phyloP scores from a whole-genome alignment of 768 basidiomycete genomes.

The Suillus subalutaceus region DNA sequence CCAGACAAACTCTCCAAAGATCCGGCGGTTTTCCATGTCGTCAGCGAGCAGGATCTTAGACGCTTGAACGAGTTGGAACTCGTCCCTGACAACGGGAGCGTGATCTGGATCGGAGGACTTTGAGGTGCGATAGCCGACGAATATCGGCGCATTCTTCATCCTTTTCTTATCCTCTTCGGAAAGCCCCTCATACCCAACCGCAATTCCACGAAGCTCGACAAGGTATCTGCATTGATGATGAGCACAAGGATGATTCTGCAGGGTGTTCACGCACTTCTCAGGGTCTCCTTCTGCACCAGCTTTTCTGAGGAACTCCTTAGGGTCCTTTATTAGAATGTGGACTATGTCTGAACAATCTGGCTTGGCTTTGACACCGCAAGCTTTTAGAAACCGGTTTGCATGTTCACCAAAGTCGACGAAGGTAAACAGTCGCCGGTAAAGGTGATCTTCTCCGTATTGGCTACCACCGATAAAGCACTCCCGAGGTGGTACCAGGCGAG shows the following conservation, averaged over 20 bases:
- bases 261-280: slow-evolving; percentile 48
- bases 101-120: slow-evolving; percentile 38
- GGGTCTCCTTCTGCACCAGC: slow-evolving; percentile 49
- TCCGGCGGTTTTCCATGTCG: slow-evolving; percentile 72
- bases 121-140: slow-evolving; percentile 64
- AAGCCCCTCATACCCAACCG: slow-evolving; percentile 60
- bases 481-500: slow-evolving; percentile 50
- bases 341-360: slow-evolving; percentile 81
- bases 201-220: slow-evolving; percentile 79
- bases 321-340: slow-evolving; percentile 63
- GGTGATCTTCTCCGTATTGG: slow-evolving; percentile 41
- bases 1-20: slow-evolving; percentile 72
- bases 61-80: slow-evolving; percentile 67
- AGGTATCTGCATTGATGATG: slow-evolving; percentile 58
- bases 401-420: slow-evolving; percentile 81
- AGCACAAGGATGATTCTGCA: slow-evolving; percentile 5
- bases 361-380: slow-evolving; percentile 83
- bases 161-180: slow-evolving; percentile 40
- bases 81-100: slow-evolving; percentile 20
- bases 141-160: slow-evolving; percentile 69
- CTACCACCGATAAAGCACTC: slow-evolving; percentile 61
- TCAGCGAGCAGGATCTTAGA: slow-evolving; percentile 78
- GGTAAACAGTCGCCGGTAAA: slow-evolving; percentile 75
- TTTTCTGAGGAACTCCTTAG: slow-evolving; percentile 64
- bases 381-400: slow-evolving; percentile 79